Evolutionary conservation across 1,139 yeast species (phyloP), one percentile per base, ranked within the genome.

Genomic region (Hyphopichia burtonii): DNA sequence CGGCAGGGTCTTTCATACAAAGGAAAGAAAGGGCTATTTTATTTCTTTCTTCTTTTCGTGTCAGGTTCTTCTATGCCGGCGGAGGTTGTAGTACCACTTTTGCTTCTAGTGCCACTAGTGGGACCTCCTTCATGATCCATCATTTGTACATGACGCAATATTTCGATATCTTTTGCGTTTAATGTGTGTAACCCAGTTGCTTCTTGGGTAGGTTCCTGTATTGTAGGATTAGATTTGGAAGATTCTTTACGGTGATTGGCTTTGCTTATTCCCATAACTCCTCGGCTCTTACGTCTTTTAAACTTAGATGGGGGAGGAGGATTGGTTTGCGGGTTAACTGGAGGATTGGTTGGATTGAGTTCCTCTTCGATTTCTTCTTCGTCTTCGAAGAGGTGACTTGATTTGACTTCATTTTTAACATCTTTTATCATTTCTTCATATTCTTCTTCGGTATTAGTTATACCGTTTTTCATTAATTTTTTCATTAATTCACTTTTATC

Each of bases 311-410:
- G 18, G 41, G 27, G 33, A 19, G 15, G 19, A 34, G 8, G 23
- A 15, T 19, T 23, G 11, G 38, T 28, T 14, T 16, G 31, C 12
- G 31, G 7, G 12, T 9, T 10, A 27, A 11, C 15, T n/a, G n/a
- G n/a, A n/a, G n/a, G n/a, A 11, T 10, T 11, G n/a, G 15, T 7
- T 31, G 17, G 18, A 14, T 14, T 14, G n/a, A n/a, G n/a, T 31
- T 31, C 33, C 4, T 44, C 47, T 12, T 50, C 55, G 7, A 51
- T 56, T n/a, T 62, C 64, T 8, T 54, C 59, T 38, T 64, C 68
- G 34, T 59, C 63, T 16, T 58, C 61, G 43, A 65, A 62, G 11
- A 63, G 51, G 44, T 64, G 68, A 6, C 65, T 51, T 41, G 61
- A 57, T 8, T 43, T 39, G 2, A 63, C 54, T 2, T 62, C 62